Conservation (phyloP, 345 rosid genomes). For the Capsella bursapastoris region DNA sequence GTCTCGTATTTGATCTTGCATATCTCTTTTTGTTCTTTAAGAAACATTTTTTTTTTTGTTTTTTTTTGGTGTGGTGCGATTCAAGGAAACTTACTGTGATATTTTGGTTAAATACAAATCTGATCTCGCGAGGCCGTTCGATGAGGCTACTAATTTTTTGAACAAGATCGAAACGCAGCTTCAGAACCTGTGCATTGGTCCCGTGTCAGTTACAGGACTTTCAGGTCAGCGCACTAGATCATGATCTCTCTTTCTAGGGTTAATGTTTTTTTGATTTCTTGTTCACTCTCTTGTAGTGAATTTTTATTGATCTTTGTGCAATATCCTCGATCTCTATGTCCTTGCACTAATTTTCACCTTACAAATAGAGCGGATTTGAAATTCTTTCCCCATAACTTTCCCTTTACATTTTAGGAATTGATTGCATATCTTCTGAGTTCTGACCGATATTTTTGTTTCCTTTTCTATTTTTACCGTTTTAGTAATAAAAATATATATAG, state of each 20-base stretch:
- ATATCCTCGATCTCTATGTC: constrained; percentile 27
- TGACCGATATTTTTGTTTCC: not conserved
- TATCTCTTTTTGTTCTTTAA: not conserved
- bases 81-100: constrained; percentile 76
- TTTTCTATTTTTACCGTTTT: not conserved
- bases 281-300: not conserved
- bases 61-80: not conserved
- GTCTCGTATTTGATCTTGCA: not conserved
- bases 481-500: not conserved
- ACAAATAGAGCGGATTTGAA: constrained; percentile 30
- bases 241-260: constrained; percentile 5
- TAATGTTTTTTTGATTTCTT: constrained; percentile 23
- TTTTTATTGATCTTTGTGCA: constrained; percentile 27
- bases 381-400: constrained; percentile 20
- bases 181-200: constrained; percentile 70
- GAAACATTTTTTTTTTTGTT: not conserved
- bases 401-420: constrained; percentile 21
- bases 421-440: constrained; percentile 22
- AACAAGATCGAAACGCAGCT: constrained; percentile 89
- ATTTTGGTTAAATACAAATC: constrained; percentile 77
- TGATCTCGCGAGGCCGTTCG: constrained; percentile 88
- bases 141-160: constrained; percentile 78
- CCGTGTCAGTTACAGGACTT: constrained; percentile 50
- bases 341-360: constrained; percentile 26
- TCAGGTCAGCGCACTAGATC: constrained; percentile 53